phyloP scores from a whole-genome alignment of 805 yeast species.

The Metschnikowia henanensis region DNA sequence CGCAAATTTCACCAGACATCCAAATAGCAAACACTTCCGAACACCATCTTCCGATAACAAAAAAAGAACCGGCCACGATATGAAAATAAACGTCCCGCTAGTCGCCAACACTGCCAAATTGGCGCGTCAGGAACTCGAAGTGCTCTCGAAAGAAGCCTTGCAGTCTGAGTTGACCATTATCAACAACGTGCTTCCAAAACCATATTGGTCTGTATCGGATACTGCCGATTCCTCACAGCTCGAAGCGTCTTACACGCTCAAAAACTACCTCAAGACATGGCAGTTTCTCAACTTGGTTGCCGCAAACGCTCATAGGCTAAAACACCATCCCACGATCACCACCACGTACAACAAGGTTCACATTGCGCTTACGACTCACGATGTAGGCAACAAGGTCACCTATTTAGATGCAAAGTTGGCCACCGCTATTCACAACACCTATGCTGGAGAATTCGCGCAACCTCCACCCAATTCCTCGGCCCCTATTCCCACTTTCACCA shows the following conservation, averaged over 20 bases:
- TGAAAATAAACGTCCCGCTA: constrained; percentile 9
- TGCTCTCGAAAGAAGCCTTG: constrained; percentile 6
- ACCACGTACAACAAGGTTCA: constrained; percentile 62
- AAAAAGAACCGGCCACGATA: neutral
- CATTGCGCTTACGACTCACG: constrained; percentile 64
- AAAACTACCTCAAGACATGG: constrained; percentile 65
- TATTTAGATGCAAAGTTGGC: constrained; percentile 62
- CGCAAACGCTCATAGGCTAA: constrained; percentile 52
- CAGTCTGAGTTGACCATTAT: constrained; percentile 34
- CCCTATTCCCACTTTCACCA: constrained; percentile 2
- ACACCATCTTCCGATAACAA: neutral
- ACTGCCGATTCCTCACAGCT: constrained; percentile 18
- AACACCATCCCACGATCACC: constrained; percentile 71
- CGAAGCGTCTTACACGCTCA: constrained; percentile 41
- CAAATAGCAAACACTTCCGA: too few relatives aligned
- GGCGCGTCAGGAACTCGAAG: constrained; percentile 7
- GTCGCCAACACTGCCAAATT: constrained; percentile 5
- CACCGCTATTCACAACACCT: constrained; percentile 22
- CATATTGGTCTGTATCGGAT: constrained; percentile 9
- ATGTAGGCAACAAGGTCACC: constrained; percentile 48
- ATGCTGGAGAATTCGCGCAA: constrained; percentile 6
- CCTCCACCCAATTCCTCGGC: constrained; percentile 2
- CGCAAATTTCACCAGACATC: too few relatives aligned
- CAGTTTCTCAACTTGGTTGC: constrained; percentile 59
- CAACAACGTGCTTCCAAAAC: constrained; percentile 49